phyloP scores from a whole-genome alignment of 176 grass and related monocot genomes.

The Ensete glaucum region DNA sequence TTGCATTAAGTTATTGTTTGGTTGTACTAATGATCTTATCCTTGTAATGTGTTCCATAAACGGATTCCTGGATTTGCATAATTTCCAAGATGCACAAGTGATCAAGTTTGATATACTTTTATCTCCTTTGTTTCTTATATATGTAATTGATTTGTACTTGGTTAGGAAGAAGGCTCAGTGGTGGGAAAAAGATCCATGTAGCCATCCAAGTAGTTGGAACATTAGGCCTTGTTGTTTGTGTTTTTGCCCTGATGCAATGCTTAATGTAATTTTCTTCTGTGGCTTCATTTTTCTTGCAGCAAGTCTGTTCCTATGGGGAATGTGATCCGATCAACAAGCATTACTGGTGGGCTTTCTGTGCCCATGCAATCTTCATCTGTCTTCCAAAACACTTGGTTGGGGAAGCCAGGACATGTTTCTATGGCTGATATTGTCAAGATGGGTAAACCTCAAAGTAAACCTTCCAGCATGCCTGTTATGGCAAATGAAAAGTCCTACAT shows the following conservation, averaged over 20 bases:
- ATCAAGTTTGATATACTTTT: background rate
- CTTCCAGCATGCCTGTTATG: constrained; percentile 26
- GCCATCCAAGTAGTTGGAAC: background rate
- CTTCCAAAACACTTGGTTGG: constrained; percentile 71
- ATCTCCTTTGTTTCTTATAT: background rate
- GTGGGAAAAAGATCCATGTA: background rate
- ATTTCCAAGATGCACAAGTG: background rate
- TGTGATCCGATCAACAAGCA: constrained; percentile 11
- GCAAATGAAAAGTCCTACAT: constrained; percentile 50
- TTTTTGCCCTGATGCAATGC: constrained; percentile 1
- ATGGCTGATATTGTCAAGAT: constrained; percentile 97
- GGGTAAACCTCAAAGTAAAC: constrained; percentile 55
- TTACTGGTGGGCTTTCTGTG: constrained; percentile 41
- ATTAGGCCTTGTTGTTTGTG: background rate
- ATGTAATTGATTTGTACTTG: background rate
- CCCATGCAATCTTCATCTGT: constrained; percentile 50
- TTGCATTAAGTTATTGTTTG: background rate
- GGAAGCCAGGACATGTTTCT: constrained; percentile 62
- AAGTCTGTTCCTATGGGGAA: constrained; percentile 38
- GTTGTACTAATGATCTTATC: background rate
- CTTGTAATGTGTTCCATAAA: background rate
- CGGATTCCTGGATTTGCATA: background rate
- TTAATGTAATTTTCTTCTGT: background rate
- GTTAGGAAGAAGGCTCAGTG: background rate
- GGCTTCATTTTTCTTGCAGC: constrained; percentile 25